These are phyloP conservation scores for Thelephora terrestris DNA, from an alignment of 1,284 basidiomycete species.

Conservation along the genomic window DNA sequence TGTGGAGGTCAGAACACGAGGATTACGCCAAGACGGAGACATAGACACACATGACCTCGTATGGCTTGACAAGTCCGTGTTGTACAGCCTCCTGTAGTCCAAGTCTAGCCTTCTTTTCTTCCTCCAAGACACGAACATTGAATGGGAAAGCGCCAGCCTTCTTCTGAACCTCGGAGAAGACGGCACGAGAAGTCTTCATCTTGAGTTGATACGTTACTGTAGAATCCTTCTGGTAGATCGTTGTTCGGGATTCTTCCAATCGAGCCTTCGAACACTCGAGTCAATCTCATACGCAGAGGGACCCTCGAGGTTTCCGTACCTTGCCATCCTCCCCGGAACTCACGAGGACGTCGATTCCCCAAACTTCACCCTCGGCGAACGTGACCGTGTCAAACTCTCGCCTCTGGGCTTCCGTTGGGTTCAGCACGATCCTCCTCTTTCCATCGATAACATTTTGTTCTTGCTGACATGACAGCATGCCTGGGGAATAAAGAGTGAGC, in stretches of 20 bases:
- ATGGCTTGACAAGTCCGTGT: slow-evolving; percentile 84
- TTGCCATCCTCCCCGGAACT: slow-evolving; percentile 86
- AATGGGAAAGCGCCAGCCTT: slow-evolving; percentile 98
- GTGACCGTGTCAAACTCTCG: slow-evolving; percentile 76
- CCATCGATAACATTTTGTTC: slow-evolving; percentile 92
- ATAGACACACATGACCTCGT: slow-evolving; percentile 72
- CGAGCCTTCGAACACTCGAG: slow-evolving; percentile 49
- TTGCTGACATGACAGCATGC: slow-evolving; percentile 89
- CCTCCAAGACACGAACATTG: slow-evolving; percentile 88
- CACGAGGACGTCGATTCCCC: slow-evolving; percentile 89
- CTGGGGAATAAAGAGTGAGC: slow-evolving; percentile 25
- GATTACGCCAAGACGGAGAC: background rate
- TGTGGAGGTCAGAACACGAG: background rate
- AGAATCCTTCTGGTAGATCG: slow-evolving; percentile 87
- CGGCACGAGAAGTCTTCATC: slow-evolving; percentile 92
- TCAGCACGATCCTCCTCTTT: slow-evolving; percentile 92
- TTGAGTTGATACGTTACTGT: slow-evolving; percentile 92
- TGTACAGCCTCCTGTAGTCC: slow-evolving; percentile 94
- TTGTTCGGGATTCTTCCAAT: slow-evolving; percentile 80
- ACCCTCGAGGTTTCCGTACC: slow-evolving; percentile 32
- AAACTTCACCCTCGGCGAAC: slow-evolving; percentile 93
- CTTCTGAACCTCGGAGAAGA: slow-evolving; percentile 95
- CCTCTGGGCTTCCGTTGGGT: slow-evolving; percentile 77
- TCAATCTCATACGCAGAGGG: background rate
- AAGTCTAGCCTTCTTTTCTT: slow-evolving; percentile 92